phyloP scores from a whole-genome alignment of 768 basidiomycete species.

The Dentipellis sp. region DNA sequence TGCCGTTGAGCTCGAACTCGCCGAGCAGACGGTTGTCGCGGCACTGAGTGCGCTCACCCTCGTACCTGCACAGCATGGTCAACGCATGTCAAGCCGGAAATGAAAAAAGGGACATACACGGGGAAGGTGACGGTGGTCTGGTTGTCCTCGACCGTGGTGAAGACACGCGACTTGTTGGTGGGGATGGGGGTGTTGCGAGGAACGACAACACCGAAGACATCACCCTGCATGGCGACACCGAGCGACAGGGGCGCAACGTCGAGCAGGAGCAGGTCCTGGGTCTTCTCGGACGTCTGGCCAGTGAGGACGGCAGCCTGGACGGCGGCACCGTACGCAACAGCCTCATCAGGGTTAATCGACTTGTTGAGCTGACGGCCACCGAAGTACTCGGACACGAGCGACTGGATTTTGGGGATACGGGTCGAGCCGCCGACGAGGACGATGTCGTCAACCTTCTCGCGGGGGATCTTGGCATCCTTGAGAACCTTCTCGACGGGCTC shows the following conservation, averaged over 20 bases:
- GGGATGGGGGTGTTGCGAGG: conserved; percentile 99
- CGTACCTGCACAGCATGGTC: conserved; percentile 48
- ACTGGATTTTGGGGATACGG: conserved; percentile 98
- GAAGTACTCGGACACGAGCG: conserved; percentile 97
- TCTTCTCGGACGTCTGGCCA: conserved; percentile 98
- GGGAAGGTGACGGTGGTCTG: conserved; percentile 99
- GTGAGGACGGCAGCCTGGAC: conserved; percentile 99
- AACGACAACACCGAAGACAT: conserved; percentile 99
- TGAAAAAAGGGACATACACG: conserved; percentile 45
- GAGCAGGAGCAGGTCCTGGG: conserved; percentile 94
- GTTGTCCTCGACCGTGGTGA: conserved; percentile 99
- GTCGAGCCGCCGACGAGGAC: conserved; percentile 99
- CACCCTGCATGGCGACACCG: conserved; percentile 99
- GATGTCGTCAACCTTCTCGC: conserved; percentile 97
- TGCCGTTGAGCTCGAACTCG: conserved; percentile 98
- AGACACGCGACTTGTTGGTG: conserved; percentile 96
- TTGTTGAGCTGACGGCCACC: conserved; percentile 98
- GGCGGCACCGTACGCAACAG: conserved; percentile 98
- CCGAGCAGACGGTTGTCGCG: conserved; percentile 98
- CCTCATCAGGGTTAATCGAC: conserved; percentile 99
- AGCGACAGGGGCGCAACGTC: conserved; percentile 98
- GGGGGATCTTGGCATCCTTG: conserved; percentile 97
- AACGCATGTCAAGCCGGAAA: conserved; percentile 4
- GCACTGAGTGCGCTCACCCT: conserved; percentile 99
- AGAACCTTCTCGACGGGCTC: conserved; percentile 99